Evolutionary conservation across 202 grass and related monocot species (phyloP).

Genomic region (Brachypodium distachyon): DNA sequence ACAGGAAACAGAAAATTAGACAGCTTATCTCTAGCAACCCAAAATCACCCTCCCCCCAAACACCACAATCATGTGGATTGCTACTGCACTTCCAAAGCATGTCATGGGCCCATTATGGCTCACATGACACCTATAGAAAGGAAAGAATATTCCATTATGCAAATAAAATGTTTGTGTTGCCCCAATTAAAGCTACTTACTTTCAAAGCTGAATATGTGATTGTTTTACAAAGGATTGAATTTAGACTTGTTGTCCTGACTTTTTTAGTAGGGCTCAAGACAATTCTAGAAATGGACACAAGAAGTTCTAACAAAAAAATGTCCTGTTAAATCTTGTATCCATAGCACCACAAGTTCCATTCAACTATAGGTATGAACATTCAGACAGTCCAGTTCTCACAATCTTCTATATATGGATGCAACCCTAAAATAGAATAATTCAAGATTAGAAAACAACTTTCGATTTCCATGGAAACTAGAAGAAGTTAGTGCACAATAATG

Average conservation of each 20-base stretch:
- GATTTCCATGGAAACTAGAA: neutral
- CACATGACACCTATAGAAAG: neutral
- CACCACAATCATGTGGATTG: too few relatives aligned
- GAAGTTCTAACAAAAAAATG: too few relatives aligned
- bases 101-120: neutral
- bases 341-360: neutral
- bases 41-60: neutral
- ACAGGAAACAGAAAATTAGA: neutral
- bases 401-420: neutral
- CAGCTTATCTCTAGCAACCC: neutral
- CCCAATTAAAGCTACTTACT: neutral
- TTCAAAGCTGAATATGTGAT: neutral
- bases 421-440: neutral
- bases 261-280: too few relatives aligned
- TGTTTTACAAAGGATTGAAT: neutral
- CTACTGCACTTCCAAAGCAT: neutral
- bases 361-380: neutral
- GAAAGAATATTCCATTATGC: neutral
- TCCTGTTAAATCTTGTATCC: too few relatives aligned
- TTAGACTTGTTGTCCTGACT: neutral
- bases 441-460: neutral
- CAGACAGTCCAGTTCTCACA: neutral
- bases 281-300: too few relatives aligned
- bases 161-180: neutral
- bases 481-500: neutral